Base-by-base conservation (phyloP, 108 stramenopile species). In the Epipyxis sp. region DNA sequence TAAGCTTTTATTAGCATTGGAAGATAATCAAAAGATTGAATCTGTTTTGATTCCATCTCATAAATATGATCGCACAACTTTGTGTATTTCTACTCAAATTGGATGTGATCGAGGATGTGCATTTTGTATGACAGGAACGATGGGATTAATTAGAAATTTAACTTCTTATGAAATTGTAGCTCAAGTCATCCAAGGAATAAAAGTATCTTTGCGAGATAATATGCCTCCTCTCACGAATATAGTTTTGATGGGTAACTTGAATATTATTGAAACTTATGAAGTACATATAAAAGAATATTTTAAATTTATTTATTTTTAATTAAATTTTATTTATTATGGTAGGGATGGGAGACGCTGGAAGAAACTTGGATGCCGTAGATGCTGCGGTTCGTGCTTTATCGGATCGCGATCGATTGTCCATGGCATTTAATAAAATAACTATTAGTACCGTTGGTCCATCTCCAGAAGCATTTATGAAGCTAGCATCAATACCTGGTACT, bases 281-380 rank as follows among this genome's bases (percentile, higher is more conserved):
- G 16, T 20, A 16, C 54, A 20, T 57, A 16, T 16, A 57, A 20
- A 57, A 57, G 54, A 20, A 16, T 16, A 16, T 57, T 16, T 20
- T 57, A 20, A 20, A 25, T 25, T 57, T 25, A 57, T 57, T 16
- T 57, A 20, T 25, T 57, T 25, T 57, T 20, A 16, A 25, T 25
- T 57, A 20, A 25, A 20, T 16, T 25, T 57, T 25, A 57, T 16
- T 57, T 57, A 25, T 57, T 20, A 46, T 71, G 45, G 50, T 71
- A 46, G 69, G 69, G 32, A 76, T 76, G 76, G 76, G 76, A 30
- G 76, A 76, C 39, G 76, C 76, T 13, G 76, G 76, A 46, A 46
- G 76, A 29, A 76, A 76, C 39, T 29, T 34, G 2, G 30, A 0
- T 0, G 0, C n/a, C 0, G 76, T 76, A 25, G 13, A 25, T 2